Evolutionary conservation across 805 yeast genomes (phyloP).

Genomic region (Cyberlindnera maclurae): DNA sequence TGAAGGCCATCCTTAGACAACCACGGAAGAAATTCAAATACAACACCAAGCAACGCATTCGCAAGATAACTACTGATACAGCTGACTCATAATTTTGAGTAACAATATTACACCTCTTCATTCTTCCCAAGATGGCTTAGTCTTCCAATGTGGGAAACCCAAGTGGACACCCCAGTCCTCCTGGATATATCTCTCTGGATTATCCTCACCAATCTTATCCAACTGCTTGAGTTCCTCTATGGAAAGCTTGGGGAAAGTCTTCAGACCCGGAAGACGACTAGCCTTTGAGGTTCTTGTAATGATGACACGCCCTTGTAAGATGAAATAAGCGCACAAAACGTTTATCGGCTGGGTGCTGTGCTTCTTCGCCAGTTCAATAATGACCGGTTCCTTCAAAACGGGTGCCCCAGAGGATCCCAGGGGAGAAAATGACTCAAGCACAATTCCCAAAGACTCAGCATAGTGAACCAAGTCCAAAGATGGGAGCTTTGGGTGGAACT

Average conservation of each 20-base stretch:
- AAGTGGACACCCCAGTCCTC: conserved; percentile 18
- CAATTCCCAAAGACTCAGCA: conserved; percentile 45
- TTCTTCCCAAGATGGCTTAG: conserved; percentile 15
- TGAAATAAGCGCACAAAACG: conserved; percentile 56
- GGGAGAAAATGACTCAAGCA: conserved; percentile 53
- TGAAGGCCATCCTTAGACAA: too few species aligned
- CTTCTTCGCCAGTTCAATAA: conserved; percentile 48
- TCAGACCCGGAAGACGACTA: conserved; percentile 45
- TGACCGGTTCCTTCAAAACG: conserved; percentile 41
- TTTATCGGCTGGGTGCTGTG: conserved; percentile 47
- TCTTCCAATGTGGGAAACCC: conserved; percentile 16
- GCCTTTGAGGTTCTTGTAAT: conserved; percentile 68
- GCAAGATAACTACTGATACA: too few species aligned
- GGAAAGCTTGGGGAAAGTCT: conserved; percentile 30
- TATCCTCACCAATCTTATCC: conserved; percentile 24
- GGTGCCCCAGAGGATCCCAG: conserved; percentile 65
- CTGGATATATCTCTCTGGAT: conserved; percentile 28
- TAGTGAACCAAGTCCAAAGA: conserved; percentile 50
- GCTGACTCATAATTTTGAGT: too few species aligned
- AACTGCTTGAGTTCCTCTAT: conserved; percentile 35
- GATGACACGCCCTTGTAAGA: conserved; percentile 51
- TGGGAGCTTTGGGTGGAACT: conserved; percentile 68
- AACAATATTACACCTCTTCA: background rate
- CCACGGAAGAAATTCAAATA: too few species aligned
- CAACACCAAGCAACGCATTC: too few species aligned